A percentile compares a stretch with the other conserved stretches of the same genome.
These are phyloP conservation scores for Stephania cephalantha DNA, from an alignment of 164 flowering plant genomes.

Conservation along the genomic window DNA sequence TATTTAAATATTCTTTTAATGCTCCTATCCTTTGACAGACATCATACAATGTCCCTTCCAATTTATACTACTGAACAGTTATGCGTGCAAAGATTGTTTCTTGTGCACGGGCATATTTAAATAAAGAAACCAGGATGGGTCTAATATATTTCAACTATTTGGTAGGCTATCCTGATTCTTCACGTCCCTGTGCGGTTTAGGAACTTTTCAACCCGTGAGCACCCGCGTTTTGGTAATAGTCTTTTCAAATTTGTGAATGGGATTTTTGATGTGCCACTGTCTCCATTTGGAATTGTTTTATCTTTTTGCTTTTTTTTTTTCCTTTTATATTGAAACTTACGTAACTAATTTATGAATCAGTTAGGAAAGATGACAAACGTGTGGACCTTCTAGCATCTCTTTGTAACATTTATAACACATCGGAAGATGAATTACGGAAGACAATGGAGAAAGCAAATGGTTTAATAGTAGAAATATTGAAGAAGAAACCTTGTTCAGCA, in stretches of 20 bases:
- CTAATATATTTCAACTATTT: slow-evolving; percentile 13
- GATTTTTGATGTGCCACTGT: background rate
- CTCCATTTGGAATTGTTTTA: background rate
- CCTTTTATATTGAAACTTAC: slow-evolving; percentile 8
- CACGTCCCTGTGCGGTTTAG: slow-evolving; percentile 78
- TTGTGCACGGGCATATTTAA: background rate
- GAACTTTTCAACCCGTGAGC: slow-evolving; percentile 49
- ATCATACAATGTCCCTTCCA: background rate
- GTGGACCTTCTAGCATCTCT: slow-evolving; percentile 82
- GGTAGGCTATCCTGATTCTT: slow-evolving; percentile 81
- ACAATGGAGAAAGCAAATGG: slow-evolving; percentile 67
- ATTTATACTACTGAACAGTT: background rate
- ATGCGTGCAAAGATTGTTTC: background rate
- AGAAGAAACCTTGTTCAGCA: slow-evolving; percentile 52
- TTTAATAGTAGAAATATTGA: slow-evolving; percentile 57
- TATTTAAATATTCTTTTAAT: background rate
- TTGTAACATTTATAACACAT: slow-evolving; percentile 67
- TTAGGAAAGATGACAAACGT: slow-evolving; percentile 52
- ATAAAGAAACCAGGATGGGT: background rate
- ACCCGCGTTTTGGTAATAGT: slow-evolving; percentile 55
- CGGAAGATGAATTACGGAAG: slow-evolving; percentile 77
- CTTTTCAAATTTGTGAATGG: slow-evolving; percentile 6
- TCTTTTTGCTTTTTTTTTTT: background rate
- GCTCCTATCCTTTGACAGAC: background rate
- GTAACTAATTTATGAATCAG: slow-evolving; percentile 33